A percentile compares a stretch with the other conserved stretches of the same genome.
Evolutionary conservation across 345 rosid species (phyloP).

Genomic region (Populus deltoides): DNA sequence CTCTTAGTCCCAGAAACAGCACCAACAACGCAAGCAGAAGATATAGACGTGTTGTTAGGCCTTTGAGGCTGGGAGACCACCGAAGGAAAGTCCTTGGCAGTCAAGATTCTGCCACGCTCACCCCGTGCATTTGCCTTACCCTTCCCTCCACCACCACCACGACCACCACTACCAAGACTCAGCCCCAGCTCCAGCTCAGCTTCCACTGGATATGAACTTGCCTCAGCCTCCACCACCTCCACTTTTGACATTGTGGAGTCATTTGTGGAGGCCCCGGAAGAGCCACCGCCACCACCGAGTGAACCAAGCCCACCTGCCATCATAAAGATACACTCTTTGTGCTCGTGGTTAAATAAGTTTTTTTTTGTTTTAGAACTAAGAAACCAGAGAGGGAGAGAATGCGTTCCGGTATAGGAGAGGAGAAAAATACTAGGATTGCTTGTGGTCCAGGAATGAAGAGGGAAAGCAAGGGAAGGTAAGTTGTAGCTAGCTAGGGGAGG

Average conservation of each 20-base stretch:
- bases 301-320: slow-evolving; percentile 42
- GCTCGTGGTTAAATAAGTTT: background rate
- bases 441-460: background rate
- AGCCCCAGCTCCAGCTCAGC: slow-evolving; percentile 65
- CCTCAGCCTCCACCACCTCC: slow-evolving; percentile 39
- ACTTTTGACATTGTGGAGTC: slow-evolving; percentile 34
- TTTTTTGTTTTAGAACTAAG: background rate
- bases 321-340: slow-evolving; percentile 8
- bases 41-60: slow-evolving; percentile 3
- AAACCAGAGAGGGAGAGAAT: slow-evolving; percentile 12
- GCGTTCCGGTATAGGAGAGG: background rate
- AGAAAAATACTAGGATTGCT: background rate
- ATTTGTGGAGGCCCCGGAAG: slow-evolving; percentile 28
- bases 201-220: slow-evolving; percentile 42
- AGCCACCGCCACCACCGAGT: slow-evolving; percentile 25
- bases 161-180: slow-evolving; percentile 46
- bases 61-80: slow-evolving; percentile 26
- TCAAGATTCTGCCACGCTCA: slow-evolving; percentile 72
- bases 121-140: slow-evolving; percentile 51
- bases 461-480: slow-evolving; percentile 7
- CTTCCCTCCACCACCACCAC: slow-evolving; percentile 44
- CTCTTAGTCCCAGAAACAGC: slow-evolving; percentile 60
- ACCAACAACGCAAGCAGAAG: slow-evolving; percentile 25
- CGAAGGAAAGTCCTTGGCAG: slow-evolving; percentile 71
- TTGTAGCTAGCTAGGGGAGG: slow-evolving; percentile 7